Evolutionary conservation across 805 yeast species (phyloP), one percentile per base, ranked within the genome.

Genomic region (Cyberlindnera xylosilytica): DNA sequence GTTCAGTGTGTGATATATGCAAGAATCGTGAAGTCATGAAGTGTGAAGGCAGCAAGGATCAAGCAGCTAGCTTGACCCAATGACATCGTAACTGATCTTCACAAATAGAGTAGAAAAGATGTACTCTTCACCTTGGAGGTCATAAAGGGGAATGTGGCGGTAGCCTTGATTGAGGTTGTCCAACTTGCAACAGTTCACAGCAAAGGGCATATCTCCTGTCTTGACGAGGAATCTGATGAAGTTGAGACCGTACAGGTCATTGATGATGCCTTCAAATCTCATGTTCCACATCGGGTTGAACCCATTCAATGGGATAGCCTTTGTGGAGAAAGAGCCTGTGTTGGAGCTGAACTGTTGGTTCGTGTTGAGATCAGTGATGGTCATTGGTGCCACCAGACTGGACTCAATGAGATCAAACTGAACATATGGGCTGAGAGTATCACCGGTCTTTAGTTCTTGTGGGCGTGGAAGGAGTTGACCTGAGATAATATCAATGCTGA

Each of bases 381-480:
- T 42, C 40, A 58, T 20, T 4, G 46, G 44, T 8, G 38, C 40
- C 3, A 47, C 19, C 19, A 51, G 16, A 0, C 37, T 59, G 60
- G 70, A 65, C 6, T 87, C 86, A 30, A 76, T 64, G 0, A 84
- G 54, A 41, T 84, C 91, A 27, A 85, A 61, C 6, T 70, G 69
- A 5, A 86, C 76, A 51, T 65, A 79, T 0, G 95, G 88, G 50
- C 79, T 81, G 34, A 81, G 66, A 0, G 66, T 59, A 17, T 66
- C 74, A 10, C 69, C 67, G 1, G 64, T 26, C 40, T 68, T 74
- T 20, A 73, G 60, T 20, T 74, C 81, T 36, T 70, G 71, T 0
- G 87, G 83, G 33, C 80, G 78, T 3, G 96, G 95, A 11, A 91
- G 66, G 57, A 88, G 86, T 61, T 90, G 97, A 0, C 87, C 97